Conservation (phyloP, 164 flowering plant species). For the Umbellularia californica region DNA sequence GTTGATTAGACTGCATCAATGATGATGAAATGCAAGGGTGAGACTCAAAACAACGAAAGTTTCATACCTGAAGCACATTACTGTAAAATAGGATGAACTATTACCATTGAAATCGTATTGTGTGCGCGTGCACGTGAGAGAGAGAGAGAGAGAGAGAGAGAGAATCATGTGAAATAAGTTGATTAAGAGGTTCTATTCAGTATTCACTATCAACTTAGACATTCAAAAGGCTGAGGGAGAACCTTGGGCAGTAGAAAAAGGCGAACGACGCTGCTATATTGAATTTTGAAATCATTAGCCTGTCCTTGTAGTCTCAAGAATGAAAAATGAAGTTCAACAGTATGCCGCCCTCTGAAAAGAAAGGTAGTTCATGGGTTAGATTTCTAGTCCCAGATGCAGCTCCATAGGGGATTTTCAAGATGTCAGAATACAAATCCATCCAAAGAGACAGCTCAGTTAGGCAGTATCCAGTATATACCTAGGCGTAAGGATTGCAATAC, state of each 20-base stretch:
- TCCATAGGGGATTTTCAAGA: constrained; percentile 2
- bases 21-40: not conserved
- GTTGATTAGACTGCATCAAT: constrained; percentile 73
- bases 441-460: not conserved
- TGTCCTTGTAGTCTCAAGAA: constrained; percentile 92
- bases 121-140: not conserved
- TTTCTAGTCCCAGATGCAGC: too few species aligned
- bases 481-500: constrained; percentile 94
- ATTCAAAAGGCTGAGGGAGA: not conserved
- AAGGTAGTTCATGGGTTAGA: not conserved
- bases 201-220: not conserved
- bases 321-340: constrained; percentile 87
- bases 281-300: constrained; percentile 97
- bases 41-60: not conserved
- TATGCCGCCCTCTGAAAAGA: constrained; percentile 80
- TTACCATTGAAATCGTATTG: not conserved
- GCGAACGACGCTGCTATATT: constrained; percentile 96
- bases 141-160: not conserved
- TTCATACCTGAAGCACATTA: not conserved
- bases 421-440: not conserved
- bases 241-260: constrained; percentile 96
- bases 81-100: not conserved
- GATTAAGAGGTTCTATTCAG: not conserved
- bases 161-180: not conserved
- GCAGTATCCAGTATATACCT: constrained; percentile 43